Base-by-base conservation (phyloP, 495 filamentous ascomycete species). In the Aspergillus taichungensis region DNA sequence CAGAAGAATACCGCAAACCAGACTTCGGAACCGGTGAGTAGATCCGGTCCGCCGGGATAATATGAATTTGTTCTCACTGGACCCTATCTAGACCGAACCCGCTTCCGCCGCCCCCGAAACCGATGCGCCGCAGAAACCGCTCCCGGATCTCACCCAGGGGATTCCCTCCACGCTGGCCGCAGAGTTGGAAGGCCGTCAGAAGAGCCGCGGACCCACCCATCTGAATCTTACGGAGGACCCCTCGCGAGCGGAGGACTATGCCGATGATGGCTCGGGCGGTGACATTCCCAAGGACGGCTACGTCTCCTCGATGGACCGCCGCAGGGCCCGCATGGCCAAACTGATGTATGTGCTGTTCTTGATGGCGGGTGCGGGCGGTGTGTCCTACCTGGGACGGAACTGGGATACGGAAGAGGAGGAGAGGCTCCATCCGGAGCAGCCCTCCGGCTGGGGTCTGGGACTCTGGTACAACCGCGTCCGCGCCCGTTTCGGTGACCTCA, bases 71-170 rank as follows among this genome's bases (percentile, higher is more conserved):
- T 13, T 37, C 64, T 53, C 39, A 66, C 42, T 14, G 14, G 11
- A 13, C 45, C 11, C 32, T 40, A 18, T 63, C 36, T 45, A 68
- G 59, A 37, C 49, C 37, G 55, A 67, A 59, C 45, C 61, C 12
- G 57, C 59, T 48, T 53, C 60, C 14, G 47, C 53, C 27, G 44
- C 53, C 18, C 45, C 54, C 31, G 44, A 54, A 24, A 49, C 59
- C 27, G 42, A 53, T 51, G 52, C 45, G 37, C 55, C 66, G 24
- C 49, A 59, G 30, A 53, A 75, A 54, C 81, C 83, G 13, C 74
- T 95, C 12, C 89, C 89, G 45, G 88, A 95, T 58, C 77, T 95
- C 14, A 91, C 86, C 6, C 83, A 91, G 59, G 89, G 89, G 51
- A 92, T 95, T 46, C 89, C 89, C 0, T 94, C 88, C 13, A 94